Percentiles rank a stretch among this genome's conserved stretches.
Conservation (phyloP, 169 alveolate species). For the Eimeria necatrix region DNA sequence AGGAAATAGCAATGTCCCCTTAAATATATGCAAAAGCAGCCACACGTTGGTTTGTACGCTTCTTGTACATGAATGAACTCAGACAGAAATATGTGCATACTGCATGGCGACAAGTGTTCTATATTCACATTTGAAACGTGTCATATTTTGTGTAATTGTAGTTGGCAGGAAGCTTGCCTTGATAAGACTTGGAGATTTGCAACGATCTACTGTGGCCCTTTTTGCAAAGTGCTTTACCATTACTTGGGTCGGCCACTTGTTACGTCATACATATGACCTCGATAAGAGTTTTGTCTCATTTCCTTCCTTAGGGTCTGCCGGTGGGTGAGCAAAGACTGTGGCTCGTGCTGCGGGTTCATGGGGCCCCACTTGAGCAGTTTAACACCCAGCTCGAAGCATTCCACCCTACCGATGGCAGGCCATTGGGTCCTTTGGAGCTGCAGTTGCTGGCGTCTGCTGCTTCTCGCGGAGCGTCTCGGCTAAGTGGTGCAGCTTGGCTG, state of each 20-base stretch:
- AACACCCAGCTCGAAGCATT: conserved; percentile 56
- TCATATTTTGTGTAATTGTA: too few relatives aligned
- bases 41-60: not conserved
- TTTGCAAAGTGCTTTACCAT: not conserved
- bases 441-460: conserved; percentile 59
- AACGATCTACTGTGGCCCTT: not conserved
- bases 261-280: too few relatives aligned
- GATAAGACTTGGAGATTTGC: conserved; percentile 80
- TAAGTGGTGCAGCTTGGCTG: conserved; percentile 55
- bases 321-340: conserved; percentile 80
- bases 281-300: not conserved
- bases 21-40: not conserved
- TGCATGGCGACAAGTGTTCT: too few relatives aligned
- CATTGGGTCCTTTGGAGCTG: conserved; percentile 52
- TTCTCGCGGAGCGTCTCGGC: conserved; percentile 41
- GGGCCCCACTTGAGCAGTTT: conserved; percentile 80
- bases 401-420: conserved; percentile 66
- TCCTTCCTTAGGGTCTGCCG: conserved; percentile 74
- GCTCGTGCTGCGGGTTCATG: conserved; percentile 74
- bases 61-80: not conserved
- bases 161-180: too few relatives aligned
- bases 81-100: too few relatives aligned
- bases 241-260: too few relatives aligned
- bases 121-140: too few relatives aligned
- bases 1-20: not conserved